Evolutionary conservation across 306 rosid genomes (phyloP).

Genomic region (Quercus robur): DNA sequence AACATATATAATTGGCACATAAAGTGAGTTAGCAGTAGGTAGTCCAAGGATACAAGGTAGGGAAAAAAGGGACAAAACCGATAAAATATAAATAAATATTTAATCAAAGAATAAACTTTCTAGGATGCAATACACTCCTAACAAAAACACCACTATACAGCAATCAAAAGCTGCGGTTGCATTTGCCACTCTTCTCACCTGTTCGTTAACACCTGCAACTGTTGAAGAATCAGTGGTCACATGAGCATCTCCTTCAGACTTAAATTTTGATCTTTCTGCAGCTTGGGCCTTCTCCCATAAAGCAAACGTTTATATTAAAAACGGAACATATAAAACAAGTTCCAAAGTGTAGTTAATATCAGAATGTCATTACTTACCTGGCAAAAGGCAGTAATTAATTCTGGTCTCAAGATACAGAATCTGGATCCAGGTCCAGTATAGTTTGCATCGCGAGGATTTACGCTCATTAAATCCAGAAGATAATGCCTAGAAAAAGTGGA

Average conservation of each 20-base stretch:
- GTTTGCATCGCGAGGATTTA: conserved; percentile 95
- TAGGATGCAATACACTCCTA: neutral
- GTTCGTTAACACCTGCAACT: conserved; percentile 31
- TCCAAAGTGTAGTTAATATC: neutral
- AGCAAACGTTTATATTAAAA: conserved; percentile 17
- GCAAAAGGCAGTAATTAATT: conserved; percentile 74
- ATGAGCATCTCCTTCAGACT: conserved; percentile 42
- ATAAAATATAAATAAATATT: neutral
- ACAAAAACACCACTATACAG: neutral
- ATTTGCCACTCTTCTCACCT: conserved; percentile 30
- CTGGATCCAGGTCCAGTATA: conserved; percentile 82
- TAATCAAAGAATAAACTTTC: neutral
- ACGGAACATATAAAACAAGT: conserved; percentile 5
- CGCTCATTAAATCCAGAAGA: conserved; percentile 96
- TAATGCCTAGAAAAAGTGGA: conserved; percentile 58
- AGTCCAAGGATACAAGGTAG: neutral
- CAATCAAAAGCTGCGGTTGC: conserved; percentile 16
- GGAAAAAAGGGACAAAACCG: neutral
- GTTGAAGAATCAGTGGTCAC: conserved; percentile 31
- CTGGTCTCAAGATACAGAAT: conserved; percentile 83
- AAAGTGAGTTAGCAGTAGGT: neutral
- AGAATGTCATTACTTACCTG: conserved; percentile 44
- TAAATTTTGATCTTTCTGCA: conserved; percentile 48
- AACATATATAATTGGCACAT: neutral
- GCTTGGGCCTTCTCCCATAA: conserved; percentile 58